A percentile compares a stretch with the other conserved stretches of the same genome.
These are phyloP conservation scores for Obelidium mucronatum DNA, from an alignment of 192 early-diverging fungal genomes.

Conservation along the genomic window DNA sequence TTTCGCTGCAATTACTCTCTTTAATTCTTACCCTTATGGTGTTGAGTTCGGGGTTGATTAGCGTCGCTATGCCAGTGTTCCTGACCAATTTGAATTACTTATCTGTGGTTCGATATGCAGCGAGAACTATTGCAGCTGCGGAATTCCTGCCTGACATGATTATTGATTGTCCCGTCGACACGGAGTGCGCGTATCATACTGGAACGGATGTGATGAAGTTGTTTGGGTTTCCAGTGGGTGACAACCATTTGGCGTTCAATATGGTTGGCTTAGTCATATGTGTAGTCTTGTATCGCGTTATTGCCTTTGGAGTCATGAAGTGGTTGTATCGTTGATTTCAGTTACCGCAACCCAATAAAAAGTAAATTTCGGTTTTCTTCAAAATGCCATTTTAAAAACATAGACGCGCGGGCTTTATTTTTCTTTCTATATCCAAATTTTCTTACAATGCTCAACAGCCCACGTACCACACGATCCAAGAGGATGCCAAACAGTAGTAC, in stretches of 20 bases:
- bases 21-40: conserved; percentile 38
- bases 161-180: neutral
- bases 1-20: conserved; percentile 47
- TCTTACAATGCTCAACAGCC: no score
- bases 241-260: conserved; percentile 6
- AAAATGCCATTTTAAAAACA: no score
- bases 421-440: no score
- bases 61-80: conserved; percentile 43
- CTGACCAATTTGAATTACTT: conserved; percentile 46
- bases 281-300: neutral
- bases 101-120: conserved; percentile 40
- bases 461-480: no score
- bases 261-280: neutral
- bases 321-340: neutral
- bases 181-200: conserved; percentile 37
- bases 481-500: no score
- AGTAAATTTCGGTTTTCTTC: neutral
- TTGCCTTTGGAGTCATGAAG: conserved; percentile 15
- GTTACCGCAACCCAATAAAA: neutral
- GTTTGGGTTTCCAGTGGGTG: conserved; percentile 31
- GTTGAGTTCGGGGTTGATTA: conserved; percentile 19
- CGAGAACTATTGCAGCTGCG: conserved; percentile 37
- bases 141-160: conserved; percentile 14
- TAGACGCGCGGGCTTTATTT: no score
- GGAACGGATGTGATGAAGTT: conserved; percentile 46